Base-by-base conservation (phyloP, 805 yeast genomes). In the Candida loeiensis region DNA sequence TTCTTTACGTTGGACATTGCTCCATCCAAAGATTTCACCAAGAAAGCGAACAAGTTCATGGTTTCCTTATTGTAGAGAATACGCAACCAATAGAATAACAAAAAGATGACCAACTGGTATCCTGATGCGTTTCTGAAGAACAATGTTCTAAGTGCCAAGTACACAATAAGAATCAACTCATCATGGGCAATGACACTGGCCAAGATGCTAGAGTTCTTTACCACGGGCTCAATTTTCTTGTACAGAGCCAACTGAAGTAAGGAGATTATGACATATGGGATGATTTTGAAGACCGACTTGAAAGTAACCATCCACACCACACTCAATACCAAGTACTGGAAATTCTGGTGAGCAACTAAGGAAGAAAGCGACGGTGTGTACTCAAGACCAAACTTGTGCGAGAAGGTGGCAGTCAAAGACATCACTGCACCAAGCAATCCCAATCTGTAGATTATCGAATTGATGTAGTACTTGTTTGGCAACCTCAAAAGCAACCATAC, bases 341-440 rank as follows among this genome's bases (percentile, higher is more conserved):
- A 84, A 56, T 85, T 85, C 49, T 79, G 87, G 17, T 87, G 77
- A 7, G 89, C 80, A 40, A 86, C 54, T 55, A 89, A 64, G 4
- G 80, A 77, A 41, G 74, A 73, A 54, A 79, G 71, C 4, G 80
- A 71, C 5, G 95, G 95, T 45, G 64, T 56, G 38, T 73, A 68
- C 20, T 69, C 64, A 14, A 77, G 65, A 17, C 80, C 80, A 63
- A 80, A 81, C 47, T 77, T 78, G 34, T 82, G 81, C 22, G 73
- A 51, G 38, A 78, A 64, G 1, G 86, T 72, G 31, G 80, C 63
- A 1, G 71, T 45, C 50, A 79, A 73, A 3, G 89, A 69, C 9
- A 63, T 38, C 26, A 76, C 54, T 1, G 79, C 73, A 12, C 90
- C 90, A 5, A 77, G 33, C 12, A 84, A 62, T 5, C 83, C 56